Evolutionary conservation across 1,139 yeast genomes (phyloP).

Genomic region (Yamadazyma diddensiae): DNA sequence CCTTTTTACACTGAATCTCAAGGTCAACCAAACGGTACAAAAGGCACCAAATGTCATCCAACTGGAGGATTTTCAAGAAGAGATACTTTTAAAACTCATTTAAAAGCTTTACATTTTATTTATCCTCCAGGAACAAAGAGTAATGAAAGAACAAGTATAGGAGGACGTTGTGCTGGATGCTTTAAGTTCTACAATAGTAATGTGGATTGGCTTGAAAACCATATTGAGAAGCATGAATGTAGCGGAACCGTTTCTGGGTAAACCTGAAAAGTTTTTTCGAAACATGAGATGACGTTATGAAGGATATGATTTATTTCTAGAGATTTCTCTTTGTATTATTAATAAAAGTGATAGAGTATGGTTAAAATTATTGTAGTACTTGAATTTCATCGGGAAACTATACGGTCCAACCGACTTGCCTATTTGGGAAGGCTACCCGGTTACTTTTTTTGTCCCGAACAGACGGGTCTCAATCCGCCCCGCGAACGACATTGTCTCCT

Average conservation of each 20-base stretch:
- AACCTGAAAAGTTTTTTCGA: too few species aligned
- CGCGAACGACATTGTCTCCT: too few species aligned
- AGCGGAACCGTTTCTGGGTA: too few species aligned
- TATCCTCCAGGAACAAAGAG: constrained; percentile 59
- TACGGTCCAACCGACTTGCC: too few species aligned
- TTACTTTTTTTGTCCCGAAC: too few species aligned
- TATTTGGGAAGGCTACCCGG: too few species aligned
- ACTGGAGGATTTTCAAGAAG: constrained; percentile 59
- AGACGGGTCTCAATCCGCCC: too few species aligned
- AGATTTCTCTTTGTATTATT: constrained; percentile 1
- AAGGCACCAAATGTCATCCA: constrained; percentile 53
- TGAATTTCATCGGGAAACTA: too few species aligned
- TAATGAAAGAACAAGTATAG: constrained; percentile 37
- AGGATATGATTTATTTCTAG: constrained; percentile 1
- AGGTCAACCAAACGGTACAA: constrained; percentile 2
- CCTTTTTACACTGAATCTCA: constrained; percentile 45
- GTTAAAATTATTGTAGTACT: too few species aligned
- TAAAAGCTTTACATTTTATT: constrained; percentile 55
- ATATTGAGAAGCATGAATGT: constrained; percentile 47
- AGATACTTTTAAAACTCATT: constrained; percentile 57
- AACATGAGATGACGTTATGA: too few species aligned
- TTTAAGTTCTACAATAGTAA: constrained; percentile 48
- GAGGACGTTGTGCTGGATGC: constrained; percentile 60
- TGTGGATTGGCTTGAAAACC: constrained; percentile 48
- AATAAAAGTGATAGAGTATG: too few species aligned